phyloP scores from a whole-genome alignment of 139 green algal genomes.

The Asterochloris sp. region DNA sequence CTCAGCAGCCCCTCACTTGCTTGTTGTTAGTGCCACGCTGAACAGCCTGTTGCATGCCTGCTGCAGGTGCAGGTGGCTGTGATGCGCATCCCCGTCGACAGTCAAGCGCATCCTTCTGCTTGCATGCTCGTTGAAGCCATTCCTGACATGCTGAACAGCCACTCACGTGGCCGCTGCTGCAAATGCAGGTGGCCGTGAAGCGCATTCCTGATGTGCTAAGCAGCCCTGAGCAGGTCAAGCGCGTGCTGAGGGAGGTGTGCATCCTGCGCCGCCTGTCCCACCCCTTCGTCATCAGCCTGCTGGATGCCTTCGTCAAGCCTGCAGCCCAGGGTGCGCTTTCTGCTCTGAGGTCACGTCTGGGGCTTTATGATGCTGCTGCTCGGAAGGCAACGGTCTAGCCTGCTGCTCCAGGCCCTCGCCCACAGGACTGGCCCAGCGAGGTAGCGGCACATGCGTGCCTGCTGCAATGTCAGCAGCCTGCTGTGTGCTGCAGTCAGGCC shows the following conservation, averaged over 20 bases:
- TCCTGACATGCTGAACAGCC: neutral
- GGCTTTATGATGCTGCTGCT: too few relatives aligned
- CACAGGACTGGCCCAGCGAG: too few relatives aligned
- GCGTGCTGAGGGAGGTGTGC: conserved; percentile 85
- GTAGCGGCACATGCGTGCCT: too few relatives aligned
- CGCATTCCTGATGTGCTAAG: conserved; percentile 75
- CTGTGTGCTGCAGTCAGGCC: too few relatives aligned
- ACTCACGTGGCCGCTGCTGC: neutral
- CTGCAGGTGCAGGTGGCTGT: neutral
- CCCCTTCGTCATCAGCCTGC: conserved; percentile 76
- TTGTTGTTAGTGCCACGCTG: too few relatives aligned
- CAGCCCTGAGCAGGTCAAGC: conserved; percentile 73
- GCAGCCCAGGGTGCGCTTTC: conserved; percentile 33
- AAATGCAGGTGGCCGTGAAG: conserved; percentile 75
- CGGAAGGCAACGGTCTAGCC: too few relatives aligned
- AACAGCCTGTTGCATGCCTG: too few relatives aligned
- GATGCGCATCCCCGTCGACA: neutral
- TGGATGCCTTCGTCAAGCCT: conserved; percentile 70
- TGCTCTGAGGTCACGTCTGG: too few relatives aligned
- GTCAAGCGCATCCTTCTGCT: neutral
- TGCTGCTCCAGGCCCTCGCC: too few relatives aligned
- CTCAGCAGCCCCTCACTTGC: too few relatives aligned
- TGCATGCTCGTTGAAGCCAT: neutral
- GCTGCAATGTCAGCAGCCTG: too few relatives aligned
- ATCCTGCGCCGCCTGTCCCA: conserved; percentile 84